Evolutionary conservation across 495 filamentous ascomycete genomes (phyloP).

Genomic region (Hypoxylon fragiforme): DNA sequence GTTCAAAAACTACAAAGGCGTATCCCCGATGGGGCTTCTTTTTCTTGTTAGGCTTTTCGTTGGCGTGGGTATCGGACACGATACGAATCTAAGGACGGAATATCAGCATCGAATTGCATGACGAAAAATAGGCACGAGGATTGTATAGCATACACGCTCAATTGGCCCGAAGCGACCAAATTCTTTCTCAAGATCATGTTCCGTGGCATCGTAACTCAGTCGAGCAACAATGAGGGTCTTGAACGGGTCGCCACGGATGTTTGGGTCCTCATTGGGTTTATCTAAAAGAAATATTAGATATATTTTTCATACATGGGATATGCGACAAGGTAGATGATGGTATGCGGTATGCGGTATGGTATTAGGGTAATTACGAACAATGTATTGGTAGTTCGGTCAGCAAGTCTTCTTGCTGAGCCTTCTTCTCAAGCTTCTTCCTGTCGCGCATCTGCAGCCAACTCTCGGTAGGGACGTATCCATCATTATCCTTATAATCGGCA

Average conservation of each 20-base stretch:
- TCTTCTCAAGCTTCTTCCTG: conserved; percentile 77
- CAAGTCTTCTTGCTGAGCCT: conserved; percentile 62
- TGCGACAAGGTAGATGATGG: background rate
- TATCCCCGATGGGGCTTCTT: conserved; percentile 90
- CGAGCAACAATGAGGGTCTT: conserved; percentile 92
- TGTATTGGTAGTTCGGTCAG: conserved; percentile 65
- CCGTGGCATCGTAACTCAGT: conserved; percentile 83
- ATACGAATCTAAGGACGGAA: conserved; percentile 74
- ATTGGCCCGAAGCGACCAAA: conserved; percentile 95
- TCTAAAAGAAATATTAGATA: conserved; percentile 45
- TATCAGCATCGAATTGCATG: background rate
- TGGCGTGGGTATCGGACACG: conserved; percentile 67
- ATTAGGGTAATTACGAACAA: conserved; percentile 59
- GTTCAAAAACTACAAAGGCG: conserved; percentile 95
- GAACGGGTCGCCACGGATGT: conserved; percentile 90
- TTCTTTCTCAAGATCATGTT: conserved; percentile 88
- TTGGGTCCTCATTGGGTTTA: conserved; percentile 74
- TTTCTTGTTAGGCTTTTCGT: conserved; percentile 70
- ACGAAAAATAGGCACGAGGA: background rate
- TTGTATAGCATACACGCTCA: conserved; percentile 71
- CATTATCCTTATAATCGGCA: conserved; percentile 67
- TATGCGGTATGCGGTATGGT: conserved; percentile 18
- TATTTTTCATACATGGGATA: background rate
- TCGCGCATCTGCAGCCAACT: conserved; percentile 87
- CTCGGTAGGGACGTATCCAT: conserved; percentile 82